Conservation (phyloP, 2,329 filamentous ascomycete genomes). For the Nemania serpens region DNA sequence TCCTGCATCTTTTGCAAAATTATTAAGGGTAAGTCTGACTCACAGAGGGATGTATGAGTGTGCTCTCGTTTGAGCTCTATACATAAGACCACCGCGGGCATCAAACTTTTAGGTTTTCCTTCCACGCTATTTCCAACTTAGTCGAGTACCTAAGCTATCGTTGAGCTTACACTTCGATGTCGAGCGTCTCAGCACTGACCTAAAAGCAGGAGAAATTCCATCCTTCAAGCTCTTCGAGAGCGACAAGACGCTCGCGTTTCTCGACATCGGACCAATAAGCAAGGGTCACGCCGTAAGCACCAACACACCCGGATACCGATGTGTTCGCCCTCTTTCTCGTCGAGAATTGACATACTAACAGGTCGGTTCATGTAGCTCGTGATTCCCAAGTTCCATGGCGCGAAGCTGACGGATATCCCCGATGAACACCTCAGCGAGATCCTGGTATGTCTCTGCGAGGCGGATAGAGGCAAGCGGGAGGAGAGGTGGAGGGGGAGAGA, state of each 20-base stretch:
- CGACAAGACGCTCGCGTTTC: slow-evolving; percentile 90
- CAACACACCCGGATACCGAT: not conserved
- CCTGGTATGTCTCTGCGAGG: slow-evolving; percentile 56
- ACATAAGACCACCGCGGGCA: too few relatives aligned
- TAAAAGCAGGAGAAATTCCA: slow-evolving; percentile 80
- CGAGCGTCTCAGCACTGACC: not conserved
- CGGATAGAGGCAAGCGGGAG: not conserved
- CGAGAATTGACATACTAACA: not conserved
- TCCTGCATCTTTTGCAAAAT: slow-evolving; percentile 98
- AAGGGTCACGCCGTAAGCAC: slow-evolving; percentile 81
- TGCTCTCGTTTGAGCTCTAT: too few relatives aligned
- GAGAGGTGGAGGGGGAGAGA: not conserved
- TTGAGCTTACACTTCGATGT: not conserved
- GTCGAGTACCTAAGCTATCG: too few relatives aligned
- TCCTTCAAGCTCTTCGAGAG: slow-evolving; percentile 96
- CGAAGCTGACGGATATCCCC: slow-evolving; percentile 88
- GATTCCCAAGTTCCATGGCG: slow-evolving; percentile 93
- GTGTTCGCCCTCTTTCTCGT: not conserved
- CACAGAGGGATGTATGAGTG: not conserved
- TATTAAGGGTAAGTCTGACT: slow-evolving; percentile 71
- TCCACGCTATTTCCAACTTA: not conserved
- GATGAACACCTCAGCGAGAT: slow-evolving; percentile 85
- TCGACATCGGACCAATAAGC: slow-evolving; percentile 91
- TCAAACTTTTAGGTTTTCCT: not conserved
- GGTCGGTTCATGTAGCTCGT: slow-evolving; percentile 67